Evolutionary conservation across 768 basidiomycete genomes (phyloP).

Genomic region (Boletus huronensis): DNA sequence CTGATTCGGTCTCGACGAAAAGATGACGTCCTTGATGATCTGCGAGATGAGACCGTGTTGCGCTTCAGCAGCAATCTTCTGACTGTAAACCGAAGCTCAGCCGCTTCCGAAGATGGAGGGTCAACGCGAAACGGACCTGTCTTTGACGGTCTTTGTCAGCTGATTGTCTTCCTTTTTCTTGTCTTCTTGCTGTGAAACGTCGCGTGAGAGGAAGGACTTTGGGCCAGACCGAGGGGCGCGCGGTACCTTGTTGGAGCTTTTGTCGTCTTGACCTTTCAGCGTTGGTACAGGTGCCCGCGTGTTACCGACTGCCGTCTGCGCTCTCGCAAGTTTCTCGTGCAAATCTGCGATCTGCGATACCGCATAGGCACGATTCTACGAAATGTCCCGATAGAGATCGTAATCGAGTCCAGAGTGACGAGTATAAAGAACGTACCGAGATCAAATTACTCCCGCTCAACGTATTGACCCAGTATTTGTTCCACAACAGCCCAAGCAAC

Average conservation of each 20-base stretch:
- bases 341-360: slow-evolving; percentile 89
- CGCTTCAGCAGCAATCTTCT: slow-evolving; percentile 84
- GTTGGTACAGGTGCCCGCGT: slow-evolving; percentile 58
- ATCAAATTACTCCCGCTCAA: slow-evolving; percentile 90
- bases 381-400: not conserved
- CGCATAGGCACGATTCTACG: slow-evolving; percentile 70
- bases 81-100: slow-evolving; percentile 49
- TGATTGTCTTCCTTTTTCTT: slow-evolving; percentile 89
- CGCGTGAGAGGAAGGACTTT: not conserved
- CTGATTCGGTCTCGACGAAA: slow-evolving; percentile 51
- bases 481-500: slow-evolving; percentile 89
- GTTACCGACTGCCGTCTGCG: slow-evolving; percentile 51
- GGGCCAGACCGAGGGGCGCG: not conserved
- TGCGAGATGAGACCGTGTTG: slow-evolving; percentile 94
- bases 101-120: not conserved
- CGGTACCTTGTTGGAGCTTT: slow-evolving; percentile 40
- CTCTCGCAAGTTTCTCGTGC: slow-evolving; percentile 82
- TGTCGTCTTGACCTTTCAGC: slow-evolving; percentile 51
- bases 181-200: slow-evolving; percentile 43
- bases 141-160: slow-evolving; percentile 84
- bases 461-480: slow-evolving; percentile 99
- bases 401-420: not conserved
- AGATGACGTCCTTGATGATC: slow-evolving; percentile 89
- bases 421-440: slow-evolving; percentile 52
- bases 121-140: slow-evolving; percentile 54